Base-by-base conservation (phyloP, 495 filamentous ascomycete genomes). In the Hyaloscypha hepaticicola region DNA sequence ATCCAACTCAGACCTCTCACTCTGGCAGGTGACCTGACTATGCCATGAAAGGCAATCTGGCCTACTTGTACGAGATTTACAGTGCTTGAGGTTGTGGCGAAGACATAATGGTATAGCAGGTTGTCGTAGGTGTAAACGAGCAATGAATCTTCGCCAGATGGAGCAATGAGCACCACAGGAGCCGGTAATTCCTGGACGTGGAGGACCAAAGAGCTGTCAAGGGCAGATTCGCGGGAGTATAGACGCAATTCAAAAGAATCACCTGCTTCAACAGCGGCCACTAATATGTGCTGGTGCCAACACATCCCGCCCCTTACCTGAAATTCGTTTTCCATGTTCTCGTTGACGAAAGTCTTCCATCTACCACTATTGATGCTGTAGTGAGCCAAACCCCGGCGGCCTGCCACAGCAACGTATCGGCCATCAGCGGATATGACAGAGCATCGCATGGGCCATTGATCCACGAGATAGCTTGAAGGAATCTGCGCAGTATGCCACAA, bases 101-200 rank as follows among this genome's bases (percentile, higher is more conserved):
- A 92, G 62, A 98, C 84, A 74, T 90, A 99, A 69, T 99, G 96
- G 66, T 96, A 95, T 16, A 99, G 83, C 26, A 96, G 85, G 74
- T 99, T 99, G 71, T 97, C 93, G 72, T 96, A 91, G 1, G 96
- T 98, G 72, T 98, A 99, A 51, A 96, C 94, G 25, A 99, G 83
- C 16, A 98, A 81, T 3, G 95, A 98, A 75, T 98, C 96, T 64
- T 96, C 90, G 34, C 96, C 95, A 1, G 92, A 94, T 1, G 88
- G 85, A 2, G 93, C 87, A 55, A 97, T 89, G 45, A 94, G 83
- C 2, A 98, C 91, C 9, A 94, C 88, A 22, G 96, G 90, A 0
- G 93, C 85, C 31, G 89, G 85, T 60, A 99, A 84, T 65, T 84
- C 83, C 76, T 97, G 89, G 11, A 82, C 79, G 70, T 93, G 87